Evolutionary conservation across 176 grass and related monocot genomes (phyloP).

Genomic region (Oryza meridionalis): DNA sequence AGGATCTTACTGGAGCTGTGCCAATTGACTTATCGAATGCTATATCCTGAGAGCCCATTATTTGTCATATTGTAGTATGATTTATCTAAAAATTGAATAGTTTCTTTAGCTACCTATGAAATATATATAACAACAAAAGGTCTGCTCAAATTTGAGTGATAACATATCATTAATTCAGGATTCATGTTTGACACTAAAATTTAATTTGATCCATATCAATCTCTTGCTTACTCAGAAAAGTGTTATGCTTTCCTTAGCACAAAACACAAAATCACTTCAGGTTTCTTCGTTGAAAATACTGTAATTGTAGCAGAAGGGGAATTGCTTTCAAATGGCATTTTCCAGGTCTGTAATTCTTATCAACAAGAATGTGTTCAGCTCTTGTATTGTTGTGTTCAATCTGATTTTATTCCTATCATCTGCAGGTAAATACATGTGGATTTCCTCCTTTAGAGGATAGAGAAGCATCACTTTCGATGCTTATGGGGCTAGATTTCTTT

Average conservation of each 20-base stretch:
- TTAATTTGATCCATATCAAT: not conserved
- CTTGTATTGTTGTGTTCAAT: conserved; percentile 13
- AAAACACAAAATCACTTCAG: conserved; percentile 92
- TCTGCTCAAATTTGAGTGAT: conserved; percentile 5
- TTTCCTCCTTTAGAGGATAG: conserved; percentile 96
- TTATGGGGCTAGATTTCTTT: conserved; percentile 98
- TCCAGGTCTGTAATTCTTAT: conserved; percentile 57
- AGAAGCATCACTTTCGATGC: conserved; percentile 65
- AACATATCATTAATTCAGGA: not conserved
- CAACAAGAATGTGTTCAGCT: not conserved
- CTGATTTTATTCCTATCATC: conserved; percentile 26
- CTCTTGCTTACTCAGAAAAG: conserved; percentile 6
- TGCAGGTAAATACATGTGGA: conserved; percentile 98
- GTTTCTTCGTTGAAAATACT: conserved; percentile 91
- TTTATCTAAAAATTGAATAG: conserved; percentile 2
- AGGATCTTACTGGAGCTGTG: conserved; percentile 91
- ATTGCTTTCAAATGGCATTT: conserved; percentile 81
- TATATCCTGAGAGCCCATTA: conserved; percentile 68
- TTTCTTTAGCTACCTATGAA: not conserved
- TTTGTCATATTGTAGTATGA: conserved; percentile 5
- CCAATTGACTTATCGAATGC: conserved; percentile 77
- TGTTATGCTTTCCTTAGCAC: conserved; percentile 56
- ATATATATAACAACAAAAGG: no score
- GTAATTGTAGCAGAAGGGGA: conserved; percentile 92
- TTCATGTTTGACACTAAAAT: not conserved